phyloP scores from a whole-genome alignment of 352 stramenopile species.

The Pythium sukuiense region DNA sequence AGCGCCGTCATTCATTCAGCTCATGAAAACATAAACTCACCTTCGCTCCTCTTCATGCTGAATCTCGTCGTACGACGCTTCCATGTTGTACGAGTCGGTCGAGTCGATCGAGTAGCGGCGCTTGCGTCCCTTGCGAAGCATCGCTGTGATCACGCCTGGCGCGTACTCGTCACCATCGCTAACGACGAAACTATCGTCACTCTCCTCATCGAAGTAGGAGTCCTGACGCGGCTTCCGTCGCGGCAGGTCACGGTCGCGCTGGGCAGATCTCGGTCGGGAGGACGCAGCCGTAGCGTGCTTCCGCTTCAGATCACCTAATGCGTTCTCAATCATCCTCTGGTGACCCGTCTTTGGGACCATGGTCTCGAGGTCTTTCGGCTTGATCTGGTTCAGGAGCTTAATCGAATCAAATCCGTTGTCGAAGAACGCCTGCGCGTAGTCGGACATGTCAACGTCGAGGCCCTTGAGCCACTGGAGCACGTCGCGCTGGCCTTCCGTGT shows the following conservation, averaged over 20 bases:
- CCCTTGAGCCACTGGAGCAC: slow-evolving; percentile 76
- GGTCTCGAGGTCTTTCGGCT: slow-evolving; percentile 61
- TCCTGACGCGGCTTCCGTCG: slow-evolving; percentile 40
- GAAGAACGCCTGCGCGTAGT: slow-evolving; percentile 82
- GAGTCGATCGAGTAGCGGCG: slow-evolving; percentile 78
- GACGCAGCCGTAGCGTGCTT: slow-evolving; percentile 63
- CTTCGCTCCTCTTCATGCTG: slow-evolving; percentile 86
- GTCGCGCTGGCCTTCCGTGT: slow-evolving; percentile 72
- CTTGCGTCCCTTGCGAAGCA: slow-evolving; percentile 79
- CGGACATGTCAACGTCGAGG: slow-evolving; percentile 81
- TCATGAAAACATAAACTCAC: slow-evolving; percentile 24
- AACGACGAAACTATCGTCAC: slow-evolving; percentile 87
- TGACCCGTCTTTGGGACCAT: slow-evolving; percentile 85
- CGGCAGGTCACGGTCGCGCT: slow-evolving; percentile 23
- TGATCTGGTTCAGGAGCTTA: slow-evolving; percentile 78
- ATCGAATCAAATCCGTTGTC: slow-evolving; percentile 89
- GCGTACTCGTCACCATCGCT: slow-evolving; percentile 76
- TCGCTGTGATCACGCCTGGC: slow-evolving; percentile 72
- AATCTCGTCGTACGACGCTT: slow-evolving; percentile 82
- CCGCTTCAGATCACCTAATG: slow-evolving; percentile 67
- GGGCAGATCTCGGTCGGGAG: slow-evolving; percentile 34
- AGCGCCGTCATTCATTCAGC: neutral
- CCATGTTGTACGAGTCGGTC: slow-evolving; percentile 84
- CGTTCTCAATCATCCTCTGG: slow-evolving; percentile 80
- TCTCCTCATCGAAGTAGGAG: slow-evolving; percentile 83